Percentiles rank a stretch among this genome's conserved stretches.
These are phyloP conservation scores for Fomitopsis schrenkii DNA, from an alignment of 1,284 basidiomycete species.

Conservation along the genomic window DNA sequence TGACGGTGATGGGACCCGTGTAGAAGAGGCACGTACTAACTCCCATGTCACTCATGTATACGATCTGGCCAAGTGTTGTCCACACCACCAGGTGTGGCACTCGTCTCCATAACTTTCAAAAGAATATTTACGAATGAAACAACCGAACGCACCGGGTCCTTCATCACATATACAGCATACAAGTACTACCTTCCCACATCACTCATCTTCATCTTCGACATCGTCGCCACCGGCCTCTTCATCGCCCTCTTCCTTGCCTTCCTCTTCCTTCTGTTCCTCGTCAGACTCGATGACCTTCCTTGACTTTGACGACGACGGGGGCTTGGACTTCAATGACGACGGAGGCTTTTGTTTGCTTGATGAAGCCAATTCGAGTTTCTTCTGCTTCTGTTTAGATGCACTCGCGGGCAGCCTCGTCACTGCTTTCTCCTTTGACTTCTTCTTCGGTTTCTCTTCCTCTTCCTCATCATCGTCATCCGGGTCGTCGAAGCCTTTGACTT, in stretches of 20 bases:
- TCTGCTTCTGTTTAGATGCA: conserved; percentile 8
- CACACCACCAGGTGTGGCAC: neutral
- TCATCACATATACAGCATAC: neutral
- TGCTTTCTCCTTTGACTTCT: conserved; percentile 9
- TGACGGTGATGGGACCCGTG: too few relatives aligned
- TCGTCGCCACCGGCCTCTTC: conserved; percentile 7
- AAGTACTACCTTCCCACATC: neutral
- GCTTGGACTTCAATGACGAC: neutral
- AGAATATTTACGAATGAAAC: too few relatives aligned
- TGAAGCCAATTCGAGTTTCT: conserved; percentile 10
- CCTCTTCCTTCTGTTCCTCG: conserved; percentile 22
- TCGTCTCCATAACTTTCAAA: neutral
- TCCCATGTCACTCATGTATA: too few relatives aligned
- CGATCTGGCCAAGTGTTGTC: neutral
- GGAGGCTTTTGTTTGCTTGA: conserved; percentile 9
- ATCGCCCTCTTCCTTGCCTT: conserved; percentile 18
- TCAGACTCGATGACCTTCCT: conserved; percentile 7
- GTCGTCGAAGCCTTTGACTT: conserved; percentile 23
- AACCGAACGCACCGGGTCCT: neutral
- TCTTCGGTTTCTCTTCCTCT: conserved; percentile 17
- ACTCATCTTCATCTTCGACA: conserved; percentile 2
- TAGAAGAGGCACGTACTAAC: too few relatives aligned
- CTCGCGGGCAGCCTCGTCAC: conserved; percentile 5
- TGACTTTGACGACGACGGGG: conserved; percentile 3
- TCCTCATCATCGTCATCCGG: conserved; percentile 27